A percentile compares a stretch with the other conserved stretches of the same genome.
phyloP scores from a whole-genome alignment of 495 filamentous ascomycete genomes.

The Neurospora sp. region DNA sequence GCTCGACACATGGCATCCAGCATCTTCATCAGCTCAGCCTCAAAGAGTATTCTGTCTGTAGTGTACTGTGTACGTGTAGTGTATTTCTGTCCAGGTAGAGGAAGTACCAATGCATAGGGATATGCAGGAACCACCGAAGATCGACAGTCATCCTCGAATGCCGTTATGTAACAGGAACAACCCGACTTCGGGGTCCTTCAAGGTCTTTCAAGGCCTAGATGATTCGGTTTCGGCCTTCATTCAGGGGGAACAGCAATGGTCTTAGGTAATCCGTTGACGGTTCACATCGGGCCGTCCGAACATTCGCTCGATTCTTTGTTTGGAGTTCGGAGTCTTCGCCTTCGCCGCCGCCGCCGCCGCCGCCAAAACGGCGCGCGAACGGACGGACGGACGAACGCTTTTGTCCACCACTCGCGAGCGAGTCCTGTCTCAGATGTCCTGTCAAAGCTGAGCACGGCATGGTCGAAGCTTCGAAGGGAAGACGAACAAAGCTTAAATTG shows the following conservation, averaged over 20 bases:
- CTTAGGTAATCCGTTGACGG: background rate
- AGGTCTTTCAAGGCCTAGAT: background rate
- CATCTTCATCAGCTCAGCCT: background rate
- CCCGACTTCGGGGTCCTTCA: background rate
- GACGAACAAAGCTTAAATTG: background rate
- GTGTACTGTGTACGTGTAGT: background rate
- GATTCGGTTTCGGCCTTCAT: background rate
- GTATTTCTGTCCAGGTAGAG: background rate
- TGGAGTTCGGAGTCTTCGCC: background rate
- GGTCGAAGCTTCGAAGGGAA: background rate
- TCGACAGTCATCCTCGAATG: background rate
- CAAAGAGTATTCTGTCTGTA: background rate
- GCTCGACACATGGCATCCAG: background rate
- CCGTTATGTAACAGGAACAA: background rate
- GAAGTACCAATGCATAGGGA: background rate
- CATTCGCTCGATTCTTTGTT: background rate
- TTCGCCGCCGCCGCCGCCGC: background rate
- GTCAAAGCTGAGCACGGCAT: background rate
- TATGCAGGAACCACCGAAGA: background rate
- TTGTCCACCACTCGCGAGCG: background rate
- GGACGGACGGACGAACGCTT: background rate
- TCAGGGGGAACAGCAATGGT: background rate
- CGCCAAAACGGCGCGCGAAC: background rate
- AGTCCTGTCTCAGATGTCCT: background rate
- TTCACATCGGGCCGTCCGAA: background rate